Evolutionary conservation across 371 early-diverging fungal genomes (phyloP).

Genomic region (Mortierella sp.): DNA sequence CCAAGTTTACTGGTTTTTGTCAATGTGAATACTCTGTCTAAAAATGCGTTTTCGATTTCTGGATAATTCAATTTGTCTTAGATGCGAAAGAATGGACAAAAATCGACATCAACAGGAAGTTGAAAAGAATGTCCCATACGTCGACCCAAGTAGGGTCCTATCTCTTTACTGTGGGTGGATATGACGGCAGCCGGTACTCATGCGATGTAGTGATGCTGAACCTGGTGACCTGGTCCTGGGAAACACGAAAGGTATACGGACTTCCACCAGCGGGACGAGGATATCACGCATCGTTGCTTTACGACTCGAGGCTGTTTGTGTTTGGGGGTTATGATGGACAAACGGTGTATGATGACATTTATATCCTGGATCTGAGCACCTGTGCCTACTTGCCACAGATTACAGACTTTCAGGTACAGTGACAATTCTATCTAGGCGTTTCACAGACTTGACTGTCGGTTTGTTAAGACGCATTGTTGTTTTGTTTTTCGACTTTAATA

Average conservation of each 20-base stretch:
- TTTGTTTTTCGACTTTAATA: too few species aligned
- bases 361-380: constrained; percentile 79
- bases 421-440: too few species aligned
- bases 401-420: constrained; percentile 60
- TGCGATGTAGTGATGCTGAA: constrained; percentile 83
- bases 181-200: constrained; percentile 88
- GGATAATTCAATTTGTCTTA: not conserved
- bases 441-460: too few species aligned
- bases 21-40: too few species aligned
- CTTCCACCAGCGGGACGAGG: constrained; percentile 74
- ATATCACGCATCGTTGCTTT: constrained; percentile 81
- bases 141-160: constrained; percentile 89
- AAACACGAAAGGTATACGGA: constrained; percentile 77
- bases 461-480: too few species aligned
- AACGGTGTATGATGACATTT: constrained; percentile 83
- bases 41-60: too few species aligned
- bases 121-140: constrained; percentile 85
- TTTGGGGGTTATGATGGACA: constrained; percentile 89
- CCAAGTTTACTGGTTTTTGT: too few species aligned
- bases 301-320: constrained; percentile 81
- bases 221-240: constrained; percentile 85
- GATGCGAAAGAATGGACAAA: constrained; percentile 69
- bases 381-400: constrained; percentile 78
- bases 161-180: constrained; percentile 87
- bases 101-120: constrained; percentile 67